Percentiles rank a stretch among this genome's conserved stretches.
Conservation (phyloP, 805 yeast species). For the Sugiyamaella floridensis region DNA sequence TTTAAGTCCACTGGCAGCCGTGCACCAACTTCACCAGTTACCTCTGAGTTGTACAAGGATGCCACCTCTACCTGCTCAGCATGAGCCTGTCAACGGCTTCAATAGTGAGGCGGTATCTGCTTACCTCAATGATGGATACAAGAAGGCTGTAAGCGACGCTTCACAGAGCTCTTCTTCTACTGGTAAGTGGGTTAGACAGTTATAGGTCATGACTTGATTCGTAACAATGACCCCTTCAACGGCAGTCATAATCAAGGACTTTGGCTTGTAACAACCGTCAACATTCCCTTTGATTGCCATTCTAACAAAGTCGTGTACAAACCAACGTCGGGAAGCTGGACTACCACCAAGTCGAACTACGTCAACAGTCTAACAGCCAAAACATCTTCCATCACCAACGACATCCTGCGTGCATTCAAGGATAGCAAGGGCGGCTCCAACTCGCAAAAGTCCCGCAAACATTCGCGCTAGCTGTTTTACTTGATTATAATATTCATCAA, state of each 20-base stretch:
- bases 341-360: conserved; percentile 9
- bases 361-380: conserved; percentile 7
- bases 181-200: conserved; percentile 5
- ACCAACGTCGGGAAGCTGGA: conserved; percentile 20
- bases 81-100: conserved; percentile 16
- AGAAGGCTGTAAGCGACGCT: conserved; percentile 12
- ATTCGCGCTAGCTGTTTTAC: neutral
- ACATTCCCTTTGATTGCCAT: neutral
- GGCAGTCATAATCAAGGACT: too few relatives aligned
- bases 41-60: neutral
- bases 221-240: too few relatives aligned
- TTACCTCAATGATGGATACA: conserved; percentile 11
- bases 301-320: conserved; percentile 12
- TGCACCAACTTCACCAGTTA: neutral
- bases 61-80: neutral
- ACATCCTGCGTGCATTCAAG: conserved; percentile 5
- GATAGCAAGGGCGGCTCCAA: conserved; percentile 1
- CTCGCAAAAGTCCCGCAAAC: neutral
- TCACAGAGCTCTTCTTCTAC: conserved; percentile 1
- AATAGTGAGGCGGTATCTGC: conserved; percentile 14
- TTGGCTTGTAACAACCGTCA: too few relatives aligned
- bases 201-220: too few relatives aligned
- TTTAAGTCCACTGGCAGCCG: too few relatives aligned
- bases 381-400: conserved; percentile 8
- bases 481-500: neutral